A percentile compares a stretch with the other conserved stretches of the same genome.
These are phyloP conservation scores for Cutaneotrichosporon sp. DNA, from an alignment of 1,284 basidiomycete genomes.

Conservation along the genomic window DNA sequence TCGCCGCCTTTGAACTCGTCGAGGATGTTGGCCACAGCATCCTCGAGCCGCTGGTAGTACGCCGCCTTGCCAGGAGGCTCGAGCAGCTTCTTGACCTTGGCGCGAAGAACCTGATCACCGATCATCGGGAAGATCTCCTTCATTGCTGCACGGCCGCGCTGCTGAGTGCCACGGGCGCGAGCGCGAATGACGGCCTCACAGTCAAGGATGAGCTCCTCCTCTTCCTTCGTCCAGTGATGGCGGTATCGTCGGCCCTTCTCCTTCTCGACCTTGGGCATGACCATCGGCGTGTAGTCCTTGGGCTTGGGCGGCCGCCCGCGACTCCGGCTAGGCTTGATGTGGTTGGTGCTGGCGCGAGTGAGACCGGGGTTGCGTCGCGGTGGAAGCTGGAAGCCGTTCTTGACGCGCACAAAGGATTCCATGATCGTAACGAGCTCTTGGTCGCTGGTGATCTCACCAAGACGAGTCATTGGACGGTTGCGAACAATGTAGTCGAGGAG, in stretches of 20 bases:
- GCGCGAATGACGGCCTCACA: conserved; percentile 76
- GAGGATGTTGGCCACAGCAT: conserved; percentile 77
- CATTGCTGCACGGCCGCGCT: conserved; percentile 56
- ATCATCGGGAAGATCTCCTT: conserved; percentile 69
- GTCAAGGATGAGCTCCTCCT: conserved; percentile 81
- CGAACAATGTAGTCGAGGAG: conserved; percentile 30
- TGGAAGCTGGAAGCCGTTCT: conserved; percentile 15
- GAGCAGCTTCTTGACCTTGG: conserved; percentile 57
- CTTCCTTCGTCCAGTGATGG: conserved; percentile 79
- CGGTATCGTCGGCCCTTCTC: conserved; percentile 49
- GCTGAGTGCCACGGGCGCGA: conserved; percentile 54
- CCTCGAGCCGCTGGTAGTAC: conserved; percentile 75
- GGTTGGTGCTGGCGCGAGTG: neutral
- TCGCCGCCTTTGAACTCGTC: conserved; percentile 65
- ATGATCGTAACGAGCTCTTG: conserved; percentile 21
- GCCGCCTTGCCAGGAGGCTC: conserved; percentile 66
- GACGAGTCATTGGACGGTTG: conserved; percentile 25
- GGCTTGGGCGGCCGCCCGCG: conserved; percentile 9
- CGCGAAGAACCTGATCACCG: conserved; percentile 30
- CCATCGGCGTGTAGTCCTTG: conserved; percentile 6
- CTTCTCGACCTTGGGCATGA: conserved; percentile 5
- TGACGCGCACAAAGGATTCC: conserved; percentile 23
- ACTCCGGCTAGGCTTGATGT: neutral
- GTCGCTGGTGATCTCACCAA: conserved; percentile 23
- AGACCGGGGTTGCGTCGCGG: conserved; percentile 1